Evolutionary conservation across 306 rosid genomes (phyloP).

Genomic region (Medicago ruthenica): DNA sequence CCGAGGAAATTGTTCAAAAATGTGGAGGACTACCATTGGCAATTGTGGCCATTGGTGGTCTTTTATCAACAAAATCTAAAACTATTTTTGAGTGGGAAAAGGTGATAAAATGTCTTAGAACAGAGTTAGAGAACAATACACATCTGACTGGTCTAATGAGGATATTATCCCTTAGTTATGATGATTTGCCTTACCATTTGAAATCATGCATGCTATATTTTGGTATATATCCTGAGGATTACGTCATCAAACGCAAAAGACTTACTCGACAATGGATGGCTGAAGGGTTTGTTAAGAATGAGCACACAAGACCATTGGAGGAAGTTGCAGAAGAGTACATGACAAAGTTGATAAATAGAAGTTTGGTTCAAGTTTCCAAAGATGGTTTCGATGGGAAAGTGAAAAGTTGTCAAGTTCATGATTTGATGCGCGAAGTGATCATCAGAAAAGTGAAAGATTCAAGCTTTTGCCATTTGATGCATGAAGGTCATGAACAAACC

Average conservation of each 20-base stretch:
- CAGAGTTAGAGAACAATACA: conserved; percentile 29
- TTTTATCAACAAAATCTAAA: conserved; percentile 31
- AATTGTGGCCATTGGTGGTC: conserved; percentile 42
- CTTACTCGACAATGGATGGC: conserved; percentile 23
- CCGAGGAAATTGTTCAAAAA: conserved; percentile 30
- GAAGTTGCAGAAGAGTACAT: conserved; percentile 1
- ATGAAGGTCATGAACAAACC: too few species aligned
- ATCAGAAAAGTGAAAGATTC: conserved; percentile 16
- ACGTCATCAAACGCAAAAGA: conserved; percentile 4
- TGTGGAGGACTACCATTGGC: conserved; percentile 42
- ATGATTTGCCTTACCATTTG: conserved; percentile 38
- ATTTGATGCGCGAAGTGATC: conserved; percentile 30
- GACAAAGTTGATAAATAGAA: not conserved
- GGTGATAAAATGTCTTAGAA: not conserved
- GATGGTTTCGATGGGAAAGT: not conserved
- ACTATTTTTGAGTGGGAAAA: not conserved
- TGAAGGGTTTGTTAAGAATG: conserved; percentile 36
- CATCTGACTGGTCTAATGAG: not conserved
- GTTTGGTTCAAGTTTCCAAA: not conserved
- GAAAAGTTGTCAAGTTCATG: conserved; percentile 32
- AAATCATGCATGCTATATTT: conserved; percentile 39
- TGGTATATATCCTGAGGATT: conserved; percentile 45
- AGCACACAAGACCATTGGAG: conserved; percentile 31
- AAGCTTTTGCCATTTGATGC: not conserved
- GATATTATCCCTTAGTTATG: conserved; percentile 37